A percentile compares a stretch with the other conserved stretches of the same genome.
phyloP scores from a whole-genome alignment of 2,329 filamentous ascomycete species.

The Pyricularia sp. region DNA sequence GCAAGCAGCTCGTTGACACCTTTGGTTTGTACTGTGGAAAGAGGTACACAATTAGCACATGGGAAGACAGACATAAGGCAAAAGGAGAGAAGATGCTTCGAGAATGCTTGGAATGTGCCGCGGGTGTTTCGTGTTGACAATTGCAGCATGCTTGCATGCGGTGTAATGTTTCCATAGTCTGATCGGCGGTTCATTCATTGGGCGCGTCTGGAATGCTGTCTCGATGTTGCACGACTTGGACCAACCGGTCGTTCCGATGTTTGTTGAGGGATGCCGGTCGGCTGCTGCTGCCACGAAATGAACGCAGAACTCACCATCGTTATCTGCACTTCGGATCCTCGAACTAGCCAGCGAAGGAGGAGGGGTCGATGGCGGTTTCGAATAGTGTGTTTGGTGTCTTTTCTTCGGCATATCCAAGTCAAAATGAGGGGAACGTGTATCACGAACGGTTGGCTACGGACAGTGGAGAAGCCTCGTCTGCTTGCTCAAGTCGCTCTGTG shows the following conservation, averaged over 20 bases:
- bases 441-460: not conserved
- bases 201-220: not conserved
- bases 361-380: conserved; percentile 44
- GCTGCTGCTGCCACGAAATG: not conserved
- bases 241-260: not conserved
- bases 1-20: conserved; percentile 49
- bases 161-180: not conserved
- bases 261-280: not conserved
- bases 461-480: not conserved
- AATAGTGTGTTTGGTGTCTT: conserved; percentile 39
- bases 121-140: conserved; percentile 2
- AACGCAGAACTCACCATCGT: not conserved
- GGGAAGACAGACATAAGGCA: not conserved
- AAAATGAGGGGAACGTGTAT: not conserved
- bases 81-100: not conserved
- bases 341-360: conserved; percentile 33
- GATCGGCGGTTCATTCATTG: not conserved
- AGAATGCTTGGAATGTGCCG: not conserved
- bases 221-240: not conserved
- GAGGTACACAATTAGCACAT: not conserved
- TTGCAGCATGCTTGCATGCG: not conserved
- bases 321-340: not conserved
- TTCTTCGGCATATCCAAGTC: conserved; percentile 47
- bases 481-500: not conserved
- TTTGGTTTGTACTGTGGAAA: conserved; percentile 12